Conservation (phyloP, 2,329 filamentous ascomycete species). For the Colletotrichum cuscutae region DNA sequence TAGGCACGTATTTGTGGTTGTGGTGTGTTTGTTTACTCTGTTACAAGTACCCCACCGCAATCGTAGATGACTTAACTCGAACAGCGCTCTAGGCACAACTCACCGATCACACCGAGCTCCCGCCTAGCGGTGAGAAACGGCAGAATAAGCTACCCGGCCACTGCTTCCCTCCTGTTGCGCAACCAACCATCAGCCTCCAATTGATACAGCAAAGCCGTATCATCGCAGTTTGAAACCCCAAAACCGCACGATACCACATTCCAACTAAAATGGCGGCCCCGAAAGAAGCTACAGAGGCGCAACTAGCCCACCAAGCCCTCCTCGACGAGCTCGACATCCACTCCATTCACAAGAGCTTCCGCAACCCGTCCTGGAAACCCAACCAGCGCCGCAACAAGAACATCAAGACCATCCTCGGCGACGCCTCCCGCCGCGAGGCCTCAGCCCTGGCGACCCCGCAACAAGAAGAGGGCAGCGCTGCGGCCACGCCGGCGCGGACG, state of each 20-base stretch:
- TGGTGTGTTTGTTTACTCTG: conserved; percentile 26
- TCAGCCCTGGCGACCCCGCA: conserved; percentile 78
- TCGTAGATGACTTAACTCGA: not conserved
- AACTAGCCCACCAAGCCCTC: conserved; percentile 85
- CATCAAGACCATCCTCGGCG: conserved; percentile 94
- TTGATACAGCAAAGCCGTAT: not conserved
- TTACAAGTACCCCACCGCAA: not conserved
- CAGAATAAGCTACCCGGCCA: conserved; percentile 30
- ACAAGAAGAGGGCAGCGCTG: conserved; percentile 76
- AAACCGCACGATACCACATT: conserved; percentile 36
- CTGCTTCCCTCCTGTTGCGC: conserved; percentile 6
- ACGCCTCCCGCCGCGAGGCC: conserved; percentile 89
- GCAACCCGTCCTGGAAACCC: conserved; percentile 89
- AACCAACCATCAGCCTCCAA: not conserved
- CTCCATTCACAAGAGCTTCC: conserved; percentile 86
- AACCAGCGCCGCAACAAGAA: conserved; percentile 98
- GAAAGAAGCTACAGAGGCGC: conserved; percentile 76
- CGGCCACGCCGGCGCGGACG: conserved; percentile 67
- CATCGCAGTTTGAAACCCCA: not conserved
- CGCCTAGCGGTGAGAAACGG: conserved; percentile 24
- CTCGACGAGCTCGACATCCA: conserved; percentile 94
- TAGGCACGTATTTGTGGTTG: not conserved
- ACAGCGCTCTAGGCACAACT: not conserved
- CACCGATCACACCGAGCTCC: conserved; percentile 21
- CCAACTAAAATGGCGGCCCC: conserved; percentile 72